These are phyloP conservation scores for Hibiscus mutabilis DNA, from an alignment of 345 rosid genomes.

Conservation along the genomic window DNA sequence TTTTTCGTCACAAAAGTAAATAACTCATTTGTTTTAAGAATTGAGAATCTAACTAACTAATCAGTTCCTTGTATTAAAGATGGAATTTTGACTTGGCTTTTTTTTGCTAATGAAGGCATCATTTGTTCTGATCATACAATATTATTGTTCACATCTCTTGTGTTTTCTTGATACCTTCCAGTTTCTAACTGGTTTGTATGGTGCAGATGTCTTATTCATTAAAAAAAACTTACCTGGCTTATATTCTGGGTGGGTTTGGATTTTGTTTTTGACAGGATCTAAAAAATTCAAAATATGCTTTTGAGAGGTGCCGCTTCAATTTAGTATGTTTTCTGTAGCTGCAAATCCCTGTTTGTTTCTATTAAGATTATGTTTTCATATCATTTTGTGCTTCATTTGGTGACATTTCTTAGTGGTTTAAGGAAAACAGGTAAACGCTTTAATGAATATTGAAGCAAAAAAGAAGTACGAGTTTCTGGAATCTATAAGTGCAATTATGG, in stretches of 20 bases:
- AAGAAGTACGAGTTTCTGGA: conserved; percentile 88
- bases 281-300: conserved; percentile 76
- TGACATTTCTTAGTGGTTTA: conserved; percentile 35
- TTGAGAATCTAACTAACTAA: background rate
- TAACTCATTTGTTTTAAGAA: background rate
- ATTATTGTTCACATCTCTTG: background rate
- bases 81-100: background rate
- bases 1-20: too few species aligned
- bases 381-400: conserved; percentile 20
- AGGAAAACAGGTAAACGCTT: conserved; percentile 77
- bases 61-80: background rate
- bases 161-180: background rate
- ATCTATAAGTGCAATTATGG: conserved; percentile 86
- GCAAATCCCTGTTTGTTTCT: conserved; percentile 7
- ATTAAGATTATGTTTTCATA: background rate
- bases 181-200: background rate
- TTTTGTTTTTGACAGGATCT: conserved; percentile 45
- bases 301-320: conserved; percentile 85
- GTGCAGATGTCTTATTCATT: background rate
- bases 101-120: background rate
- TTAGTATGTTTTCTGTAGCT: conserved; percentile 44
- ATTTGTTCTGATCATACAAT: background rate
- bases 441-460: conserved; percentile 73
- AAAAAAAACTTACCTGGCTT: background rate
- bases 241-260: background rate